Evolutionary conservation across 306 rosid genomes (phyloP).

Genomic region (Casuarina equisetifolia): DNA sequence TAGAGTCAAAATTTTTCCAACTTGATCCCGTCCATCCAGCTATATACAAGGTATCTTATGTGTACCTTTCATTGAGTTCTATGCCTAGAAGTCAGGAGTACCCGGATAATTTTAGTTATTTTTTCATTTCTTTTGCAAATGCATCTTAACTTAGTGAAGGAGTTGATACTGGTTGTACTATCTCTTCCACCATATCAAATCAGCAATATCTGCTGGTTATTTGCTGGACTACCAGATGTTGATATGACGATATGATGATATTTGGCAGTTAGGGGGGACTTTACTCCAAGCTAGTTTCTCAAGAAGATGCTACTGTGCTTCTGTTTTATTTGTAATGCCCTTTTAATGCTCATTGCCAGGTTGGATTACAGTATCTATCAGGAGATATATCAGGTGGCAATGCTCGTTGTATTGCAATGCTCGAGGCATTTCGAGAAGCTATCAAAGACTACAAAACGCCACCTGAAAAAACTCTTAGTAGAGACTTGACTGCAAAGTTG

Average conservation of each 20-base stretch:
- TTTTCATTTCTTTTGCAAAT: background rate
- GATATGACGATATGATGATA: background rate
- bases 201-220: background rate
- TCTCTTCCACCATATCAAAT: background rate
- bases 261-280: background rate
- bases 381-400: conserved; percentile 58
- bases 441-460: conserved; percentile 57
- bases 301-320: background rate
- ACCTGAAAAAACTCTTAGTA: conserved; percentile 42
- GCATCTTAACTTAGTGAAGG: background rate
- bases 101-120: background rate
- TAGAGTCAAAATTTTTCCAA: conserved; percentile 52
- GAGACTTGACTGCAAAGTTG: conserved; percentile 57
- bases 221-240: conserved; percentile 5
- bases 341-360: conserved; percentile 31
- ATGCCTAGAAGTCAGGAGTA: background rate
- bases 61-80: background rate
- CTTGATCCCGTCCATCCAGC: conserved; percentile 56
- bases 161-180: background rate
- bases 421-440: conserved; percentile 60
- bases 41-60: conserved; percentile 49
- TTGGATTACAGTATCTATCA: conserved; percentile 46
- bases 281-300: background rate
- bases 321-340: conserved; percentile 19
- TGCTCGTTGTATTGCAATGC: conserved; percentile 66